Evolutionary conservation across 495 filamentous ascomycete species (phyloP).

Genomic region (Penicilliopsis zonata): DNA sequence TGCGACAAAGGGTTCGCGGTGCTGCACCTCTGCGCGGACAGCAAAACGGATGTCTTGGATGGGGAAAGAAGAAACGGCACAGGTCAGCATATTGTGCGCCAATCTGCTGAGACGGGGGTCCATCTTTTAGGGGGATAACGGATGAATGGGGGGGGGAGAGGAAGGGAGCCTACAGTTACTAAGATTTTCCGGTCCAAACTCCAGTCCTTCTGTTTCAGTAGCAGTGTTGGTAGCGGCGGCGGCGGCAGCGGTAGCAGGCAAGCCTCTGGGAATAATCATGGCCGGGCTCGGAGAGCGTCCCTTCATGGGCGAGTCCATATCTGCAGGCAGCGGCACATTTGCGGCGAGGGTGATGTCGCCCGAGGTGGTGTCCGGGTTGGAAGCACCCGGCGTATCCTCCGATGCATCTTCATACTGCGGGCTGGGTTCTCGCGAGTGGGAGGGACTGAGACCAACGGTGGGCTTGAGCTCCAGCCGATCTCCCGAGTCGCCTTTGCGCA

Average conservation of each 20-base stretch:
- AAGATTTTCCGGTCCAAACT: slow-evolving; percentile 28
- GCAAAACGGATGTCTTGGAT: slow-evolving; percentile 72
- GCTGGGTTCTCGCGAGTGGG: slow-evolving; percentile 39
- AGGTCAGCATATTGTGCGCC: slow-evolving; percentile 18
- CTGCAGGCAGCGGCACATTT: slow-evolving; percentile 41
- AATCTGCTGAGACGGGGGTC: slow-evolving; percentile 16
- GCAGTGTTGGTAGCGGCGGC: slow-evolving; percentile 9
- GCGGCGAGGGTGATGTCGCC: slow-evolving; percentile 45
- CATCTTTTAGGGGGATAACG: slow-evolving; percentile 4
- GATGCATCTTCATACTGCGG: slow-evolving; percentile 44
- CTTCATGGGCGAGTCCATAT: slow-evolving; percentile 39
- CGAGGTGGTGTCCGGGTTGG: slow-evolving; percentile 18
- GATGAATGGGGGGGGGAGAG: too few relatives aligned
- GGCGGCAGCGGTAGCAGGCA: slow-evolving; percentile 18
- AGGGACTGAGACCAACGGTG: slow-evolving; percentile 31
- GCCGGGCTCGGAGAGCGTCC: slow-evolving; percentile 40
- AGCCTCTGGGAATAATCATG: too few relatives aligned
- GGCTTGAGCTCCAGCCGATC: slow-evolving; percentile 28
- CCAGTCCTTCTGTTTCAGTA: slow-evolving; percentile 19
- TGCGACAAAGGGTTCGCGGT: slow-evolving; percentile 73
- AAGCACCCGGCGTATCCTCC: slow-evolving; percentile 22
- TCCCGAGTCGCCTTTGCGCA: slow-evolving; percentile 21
- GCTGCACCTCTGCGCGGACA: slow-evolving; percentile 73
- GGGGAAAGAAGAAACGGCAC: too few relatives aligned
- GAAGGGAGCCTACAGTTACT: slow-evolving; percentile 43